Conservation (phyloP, 257 asterid genomes). For the Solanum medicagineum region DNA sequence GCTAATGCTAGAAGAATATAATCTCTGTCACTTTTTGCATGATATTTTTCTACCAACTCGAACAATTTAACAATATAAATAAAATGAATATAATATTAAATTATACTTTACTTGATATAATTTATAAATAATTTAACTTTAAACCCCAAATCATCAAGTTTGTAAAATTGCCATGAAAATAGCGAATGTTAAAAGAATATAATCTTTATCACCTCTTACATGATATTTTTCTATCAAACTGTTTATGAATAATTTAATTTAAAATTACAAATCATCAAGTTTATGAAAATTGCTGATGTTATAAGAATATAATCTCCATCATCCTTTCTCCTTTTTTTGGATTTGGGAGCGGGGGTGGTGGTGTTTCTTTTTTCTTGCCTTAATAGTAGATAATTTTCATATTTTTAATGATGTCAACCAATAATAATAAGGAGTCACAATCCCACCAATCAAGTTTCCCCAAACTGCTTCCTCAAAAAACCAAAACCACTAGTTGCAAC, state of each 20-base stretch:
- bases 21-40: not conserved
- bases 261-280: not conserved
- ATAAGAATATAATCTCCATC: not conserved
- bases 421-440: not conserved
- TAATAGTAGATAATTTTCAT: not conserved
- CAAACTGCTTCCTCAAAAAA: not conserved
- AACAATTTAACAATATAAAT: too few relatives aligned
- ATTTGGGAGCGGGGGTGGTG: too few relatives aligned
- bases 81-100: too few relatives aligned
- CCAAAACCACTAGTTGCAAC: not conserved
- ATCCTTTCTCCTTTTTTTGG: not conserved
- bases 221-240: not conserved
- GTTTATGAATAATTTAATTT: not conserved
- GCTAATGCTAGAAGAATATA: not conserved
- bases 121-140: not conserved
- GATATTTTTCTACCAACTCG: not conserved
- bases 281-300: not conserved
- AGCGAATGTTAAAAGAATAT: not conserved
- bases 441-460: conserved; percentile 1
- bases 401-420: not conserved
- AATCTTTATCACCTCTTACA: not conserved
- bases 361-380: not conserved
- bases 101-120: too few relatives aligned
- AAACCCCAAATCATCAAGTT: not conserved
- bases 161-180: not conserved